Conservation (phyloP, 345 rosid genomes). For the Salix caprea region DNA sequence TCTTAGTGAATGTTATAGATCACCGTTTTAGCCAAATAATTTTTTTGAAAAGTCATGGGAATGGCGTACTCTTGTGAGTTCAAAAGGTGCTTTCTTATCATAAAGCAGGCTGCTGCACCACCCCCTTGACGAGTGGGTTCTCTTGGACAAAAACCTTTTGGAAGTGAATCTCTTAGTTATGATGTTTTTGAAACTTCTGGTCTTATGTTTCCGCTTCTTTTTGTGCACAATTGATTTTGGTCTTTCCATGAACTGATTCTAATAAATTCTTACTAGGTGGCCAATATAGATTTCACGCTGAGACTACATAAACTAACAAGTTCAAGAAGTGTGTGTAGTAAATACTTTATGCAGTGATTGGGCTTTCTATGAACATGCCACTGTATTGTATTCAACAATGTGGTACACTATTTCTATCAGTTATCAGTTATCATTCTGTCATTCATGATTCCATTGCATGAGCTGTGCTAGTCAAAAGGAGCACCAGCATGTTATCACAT, state of each 20-base stretch:
- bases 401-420: background rate
- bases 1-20: too few species aligned
- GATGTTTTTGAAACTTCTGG: background rate
- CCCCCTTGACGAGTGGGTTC: background rate
- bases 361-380: background rate
- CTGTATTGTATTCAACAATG: background rate
- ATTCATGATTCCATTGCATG: too few species aligned
- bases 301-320: background rate
- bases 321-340: background rate
- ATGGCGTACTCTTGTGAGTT: background rate
- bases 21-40: too few species aligned
- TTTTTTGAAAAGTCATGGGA: background rate
- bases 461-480: too few species aligned
- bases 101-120: background rate
- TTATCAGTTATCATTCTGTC: background rate
- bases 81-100: background rate
- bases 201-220: background rate
- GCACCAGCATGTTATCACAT: too few species aligned
- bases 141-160: background rate
- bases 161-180: background rate
- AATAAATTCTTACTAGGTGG: background rate
- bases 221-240: background rate
- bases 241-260: background rate
- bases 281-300: background rate
- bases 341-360: background rate